Conservation (phyloP, 805 yeast species). For the Candida suzukii region DNA sequence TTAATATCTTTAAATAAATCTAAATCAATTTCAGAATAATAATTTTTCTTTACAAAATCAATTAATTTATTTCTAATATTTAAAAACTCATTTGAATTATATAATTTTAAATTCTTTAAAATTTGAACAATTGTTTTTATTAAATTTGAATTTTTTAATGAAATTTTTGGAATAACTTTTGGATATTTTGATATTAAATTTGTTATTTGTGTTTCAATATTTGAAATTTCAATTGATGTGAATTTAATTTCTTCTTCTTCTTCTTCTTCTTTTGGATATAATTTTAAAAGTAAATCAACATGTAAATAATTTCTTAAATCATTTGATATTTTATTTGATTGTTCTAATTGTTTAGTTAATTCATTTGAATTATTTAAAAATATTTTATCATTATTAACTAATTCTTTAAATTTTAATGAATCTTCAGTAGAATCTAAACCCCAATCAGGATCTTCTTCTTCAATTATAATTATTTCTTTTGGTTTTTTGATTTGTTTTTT, state of each 20-base stretch:
- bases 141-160: constrained; percentile 23
- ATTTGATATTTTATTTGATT: constrained; percentile 12
- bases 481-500: constrained; percentile 6
- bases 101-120: constrained; percentile 29
- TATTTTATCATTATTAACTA: constrained; percentile 11
- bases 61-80: not conserved
- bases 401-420: constrained; percentile 13
- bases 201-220: not conserved
- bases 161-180: constrained; percentile 6
- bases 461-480: constrained; percentile 6
- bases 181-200: not conserved
- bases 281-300: constrained; percentile 6
- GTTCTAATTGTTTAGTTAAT: constrained; percentile 14
- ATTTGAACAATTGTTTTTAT: constrained; percentile 25
- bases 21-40: not conserved
- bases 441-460: constrained; percentile 21
- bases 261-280: constrained; percentile 1
- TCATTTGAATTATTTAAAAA: constrained; percentile 10
- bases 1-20: not conserved
- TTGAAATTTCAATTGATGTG: constrained; percentile 13
- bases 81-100: constrained; percentile 8
- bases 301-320: constrained; percentile 20
- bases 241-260: constrained; percentile 1
- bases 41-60: not conserved
- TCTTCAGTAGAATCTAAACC: constrained; percentile 15